Conservation (phyloP, 768 basidiomycete species). For the Mycena polygramma region DNA sequence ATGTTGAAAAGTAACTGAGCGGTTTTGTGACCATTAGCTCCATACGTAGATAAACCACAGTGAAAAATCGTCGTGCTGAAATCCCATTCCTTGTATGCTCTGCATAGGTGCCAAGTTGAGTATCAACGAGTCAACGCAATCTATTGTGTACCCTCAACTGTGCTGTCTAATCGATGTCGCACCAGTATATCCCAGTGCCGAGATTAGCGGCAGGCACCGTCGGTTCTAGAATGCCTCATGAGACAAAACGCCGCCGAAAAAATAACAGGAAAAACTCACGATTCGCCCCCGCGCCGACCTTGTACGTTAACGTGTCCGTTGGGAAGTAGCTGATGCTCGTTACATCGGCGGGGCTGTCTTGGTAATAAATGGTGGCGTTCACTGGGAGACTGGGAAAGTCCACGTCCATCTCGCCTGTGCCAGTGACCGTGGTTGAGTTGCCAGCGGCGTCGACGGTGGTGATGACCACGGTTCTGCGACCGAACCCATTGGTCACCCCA, state of each 20-base stretch:
- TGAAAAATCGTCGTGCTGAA: too few relatives aligned
- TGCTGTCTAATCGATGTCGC: constrained; percentile 5
- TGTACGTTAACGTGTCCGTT: neutral
- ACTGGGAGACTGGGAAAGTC: neutral
- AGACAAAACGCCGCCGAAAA: neutral
- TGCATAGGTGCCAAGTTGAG: too few relatives aligned
- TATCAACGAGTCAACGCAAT: too few relatives aligned
- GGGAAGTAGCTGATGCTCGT: constrained; percentile 4
- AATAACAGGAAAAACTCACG: neutral
- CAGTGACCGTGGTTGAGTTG: neutral
- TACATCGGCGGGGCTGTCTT: constrained; percentile 13
- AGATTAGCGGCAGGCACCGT: constrained; percentile 5
- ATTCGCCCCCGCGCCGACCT: constrained; percentile 4
- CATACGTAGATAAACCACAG: too few relatives aligned
- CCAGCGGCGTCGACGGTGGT: constrained; percentile 6
- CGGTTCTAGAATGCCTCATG: neutral
- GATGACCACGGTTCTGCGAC: neutral
- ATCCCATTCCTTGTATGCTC: too few relatives aligned
- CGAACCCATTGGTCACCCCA: neutral
- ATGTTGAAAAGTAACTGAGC: neutral
- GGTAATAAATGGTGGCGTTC: constrained; percentile 2
- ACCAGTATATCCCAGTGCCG: neutral
- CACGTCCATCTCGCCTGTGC: neutral
- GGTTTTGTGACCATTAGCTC: too few relatives aligned
- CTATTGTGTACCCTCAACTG: too few relatives aligned